phyloP scores from a whole-genome alignment of 2,329 filamentous ascomycete genomes.

The Diaporthe eres region DNA sequence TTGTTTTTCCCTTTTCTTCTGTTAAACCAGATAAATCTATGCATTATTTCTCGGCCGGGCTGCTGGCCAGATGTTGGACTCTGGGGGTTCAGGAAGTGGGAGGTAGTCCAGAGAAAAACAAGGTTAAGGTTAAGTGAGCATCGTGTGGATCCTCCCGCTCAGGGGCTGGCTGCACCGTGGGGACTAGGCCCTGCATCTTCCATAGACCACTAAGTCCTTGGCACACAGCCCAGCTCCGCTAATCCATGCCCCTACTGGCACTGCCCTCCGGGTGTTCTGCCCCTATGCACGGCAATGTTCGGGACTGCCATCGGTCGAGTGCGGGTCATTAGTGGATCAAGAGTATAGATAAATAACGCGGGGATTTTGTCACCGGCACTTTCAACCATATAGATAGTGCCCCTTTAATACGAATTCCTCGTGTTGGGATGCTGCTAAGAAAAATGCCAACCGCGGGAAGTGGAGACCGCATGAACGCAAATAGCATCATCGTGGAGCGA shows the following conservation, averaged over 20 bases:
- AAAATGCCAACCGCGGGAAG: background rate
- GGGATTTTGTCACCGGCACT: background rate
- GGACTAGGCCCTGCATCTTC: too few species aligned
- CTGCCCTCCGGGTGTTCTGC: background rate
- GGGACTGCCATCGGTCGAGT: background rate
- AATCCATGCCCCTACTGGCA: background rate
- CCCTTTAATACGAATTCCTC: slow-evolving; percentile 25
- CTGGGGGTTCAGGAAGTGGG: background rate
- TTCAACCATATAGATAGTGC: background rate
- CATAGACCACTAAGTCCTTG: background rate
- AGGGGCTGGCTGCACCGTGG: background rate
- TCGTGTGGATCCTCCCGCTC: background rate
- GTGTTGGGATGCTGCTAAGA: slow-evolving; percentile 2
- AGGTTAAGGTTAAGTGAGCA: background rate
- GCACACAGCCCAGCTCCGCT: background rate
- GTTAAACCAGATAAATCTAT: too few species aligned
- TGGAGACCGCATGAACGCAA: slow-evolving; percentile 17
- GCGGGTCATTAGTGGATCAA: background rate
- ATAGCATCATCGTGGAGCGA: slow-evolving; percentile 22
- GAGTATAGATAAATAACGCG: background rate
- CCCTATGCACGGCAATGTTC: background rate
- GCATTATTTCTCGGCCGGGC: background rate
- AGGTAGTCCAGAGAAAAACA: background rate
- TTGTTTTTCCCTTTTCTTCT: background rate
- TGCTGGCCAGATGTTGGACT: background rate